Conservation (phyloP, 140 eudicot species). For the Oenanthe javanica region DNA sequence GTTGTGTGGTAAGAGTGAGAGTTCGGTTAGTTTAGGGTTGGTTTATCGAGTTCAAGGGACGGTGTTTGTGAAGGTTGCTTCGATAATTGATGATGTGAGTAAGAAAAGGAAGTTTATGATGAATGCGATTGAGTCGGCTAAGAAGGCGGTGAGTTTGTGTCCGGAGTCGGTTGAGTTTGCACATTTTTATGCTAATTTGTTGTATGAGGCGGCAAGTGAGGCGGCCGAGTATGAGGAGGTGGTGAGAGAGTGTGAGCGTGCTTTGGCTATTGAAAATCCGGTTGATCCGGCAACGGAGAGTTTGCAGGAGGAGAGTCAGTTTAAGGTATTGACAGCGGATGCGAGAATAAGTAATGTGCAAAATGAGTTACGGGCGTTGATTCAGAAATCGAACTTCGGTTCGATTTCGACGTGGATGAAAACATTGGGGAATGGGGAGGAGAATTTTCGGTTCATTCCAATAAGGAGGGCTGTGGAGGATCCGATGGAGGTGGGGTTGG, state of each 20-base stretch:
- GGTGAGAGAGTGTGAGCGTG: slow-evolving; percentile 87
- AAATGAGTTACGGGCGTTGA: slow-evolving; percentile 51
- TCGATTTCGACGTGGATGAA: slow-evolving; percentile 87
- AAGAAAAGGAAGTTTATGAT: slow-evolving; percentile 55
- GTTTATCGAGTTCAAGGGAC: slow-evolving; percentile 73
- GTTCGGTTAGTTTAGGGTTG: slow-evolving; percentile 44
- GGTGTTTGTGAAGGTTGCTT: slow-evolving; percentile 69
- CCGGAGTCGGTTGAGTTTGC: slow-evolving; percentile 80
- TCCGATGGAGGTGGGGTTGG: slow-evolving; percentile 73
- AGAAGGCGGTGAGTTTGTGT: slow-evolving; percentile 46
- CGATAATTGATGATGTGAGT: slow-evolving; percentile 55
- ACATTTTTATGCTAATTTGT: slow-evolving; percentile 79
- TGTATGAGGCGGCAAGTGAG: slow-evolving; percentile 68
- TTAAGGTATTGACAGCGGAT: slow-evolving; percentile 40
- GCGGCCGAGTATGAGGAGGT: slow-evolving; percentile 86
- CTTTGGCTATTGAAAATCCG: slow-evolving; percentile 60
- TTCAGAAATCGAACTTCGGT: slow-evolving; percentile 69
- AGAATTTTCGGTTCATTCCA: slow-evolving; percentile 82
- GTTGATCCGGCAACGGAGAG: slow-evolving; percentile 88
- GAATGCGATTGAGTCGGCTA: slow-evolving; percentile 72
- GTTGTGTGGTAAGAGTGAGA: slow-evolving; percentile 41
- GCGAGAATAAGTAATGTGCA: slow-evolving; percentile 62
- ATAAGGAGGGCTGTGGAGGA: slow-evolving; percentile 73
- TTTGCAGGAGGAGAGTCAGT: slow-evolving; percentile 71
- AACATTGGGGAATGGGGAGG: slow-evolving; percentile 80